Percentiles rank a stretch among this genome's conserved stretches.
Evolutionary conservation across 768 basidiomycete genomes (phyloP).

Genomic region (Suillus subluteus): DNA sequence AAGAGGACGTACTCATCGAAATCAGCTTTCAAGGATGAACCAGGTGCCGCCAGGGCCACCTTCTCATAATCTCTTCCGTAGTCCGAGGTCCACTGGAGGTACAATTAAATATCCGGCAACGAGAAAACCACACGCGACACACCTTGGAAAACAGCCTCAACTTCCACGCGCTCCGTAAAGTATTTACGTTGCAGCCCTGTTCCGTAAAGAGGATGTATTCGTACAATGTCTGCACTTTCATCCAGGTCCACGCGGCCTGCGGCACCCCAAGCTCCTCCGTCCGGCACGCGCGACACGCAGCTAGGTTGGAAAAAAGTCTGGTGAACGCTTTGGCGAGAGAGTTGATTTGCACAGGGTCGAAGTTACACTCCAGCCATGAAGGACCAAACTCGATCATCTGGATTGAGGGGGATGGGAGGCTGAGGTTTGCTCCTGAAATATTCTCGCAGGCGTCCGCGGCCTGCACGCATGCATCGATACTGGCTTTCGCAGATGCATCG

Average conservation of each 20-base stretch:
- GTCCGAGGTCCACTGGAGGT: background rate
- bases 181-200: no score
- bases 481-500: conserved; percentile 5
- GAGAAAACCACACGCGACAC: background rate
- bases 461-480: background rate
- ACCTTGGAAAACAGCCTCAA: background rate
- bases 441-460: background rate
- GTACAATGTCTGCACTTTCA: conserved; percentile 5
- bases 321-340: background rate
- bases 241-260: conserved; percentile 5
- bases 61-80: background rate
- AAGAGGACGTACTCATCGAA: background rate
- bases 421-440: background rate
- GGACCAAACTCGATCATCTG: conserved; percentile 6
- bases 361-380: conserved; percentile 8
- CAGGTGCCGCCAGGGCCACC: conserved; percentile 5
- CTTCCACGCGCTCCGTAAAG: background rate
- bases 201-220: conserved; percentile 1
- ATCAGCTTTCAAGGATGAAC: background rate
- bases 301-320: background rate
- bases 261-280: conserved; percentile 6
- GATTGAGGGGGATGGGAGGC: background rate
- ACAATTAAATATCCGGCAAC: background rate
- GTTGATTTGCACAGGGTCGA: background rate
- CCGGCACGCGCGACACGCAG: conserved; percentile 4